Conservation (phyloP, 2,329 filamentous ascomycete species). For the Neonectria magnoliae region DNA sequence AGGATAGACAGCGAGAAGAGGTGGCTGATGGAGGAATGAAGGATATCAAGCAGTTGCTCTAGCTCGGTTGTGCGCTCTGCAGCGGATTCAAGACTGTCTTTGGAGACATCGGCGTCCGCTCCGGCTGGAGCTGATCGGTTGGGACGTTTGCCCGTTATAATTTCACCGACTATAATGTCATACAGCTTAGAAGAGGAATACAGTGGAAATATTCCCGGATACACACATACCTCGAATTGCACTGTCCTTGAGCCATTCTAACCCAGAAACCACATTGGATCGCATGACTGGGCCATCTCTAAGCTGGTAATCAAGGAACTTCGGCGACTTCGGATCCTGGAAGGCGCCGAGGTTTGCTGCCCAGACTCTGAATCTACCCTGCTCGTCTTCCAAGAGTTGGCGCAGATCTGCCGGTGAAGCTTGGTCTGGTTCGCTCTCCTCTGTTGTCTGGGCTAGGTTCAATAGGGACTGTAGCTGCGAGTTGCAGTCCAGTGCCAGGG, state of each 20-base stretch:
- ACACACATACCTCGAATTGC: not conserved
- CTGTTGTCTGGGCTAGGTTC: not conserved
- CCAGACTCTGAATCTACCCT: constrained; percentile 12
- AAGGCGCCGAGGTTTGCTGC: constrained; percentile 16
- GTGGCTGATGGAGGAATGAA: constrained; percentile 9
- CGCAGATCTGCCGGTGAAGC: not conserved
- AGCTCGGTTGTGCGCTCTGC: constrained; percentile 1
- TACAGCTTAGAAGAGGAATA: too few relatives aligned
- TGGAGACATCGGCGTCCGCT: too few relatives aligned
- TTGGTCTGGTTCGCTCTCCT: not conserved
- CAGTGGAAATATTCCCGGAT: too few relatives aligned
- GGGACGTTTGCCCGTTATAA: too few relatives aligned
- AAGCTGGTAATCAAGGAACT: constrained; percentile 4
- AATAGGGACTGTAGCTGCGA: not conserved
- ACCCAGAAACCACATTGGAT: not conserved
- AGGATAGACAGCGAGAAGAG: constrained; percentile 9
- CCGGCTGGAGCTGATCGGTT: too few relatives aligned
- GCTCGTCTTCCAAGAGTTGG: constrained; percentile 4
- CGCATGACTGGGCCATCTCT: not conserved
- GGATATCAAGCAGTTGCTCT: constrained; percentile 4
- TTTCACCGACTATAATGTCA: too few relatives aligned
- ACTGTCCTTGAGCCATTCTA: not conserved
- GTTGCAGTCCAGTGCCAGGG: not conserved
- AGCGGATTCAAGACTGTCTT: too few relatives aligned
- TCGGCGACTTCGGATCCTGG: not conserved